Percentiles rank a stretch among this genome's conserved stretches.
phyloP scores from a whole-genome alignment of 495 filamentous ascomycete species.

The Tirmania nivea region DNA sequence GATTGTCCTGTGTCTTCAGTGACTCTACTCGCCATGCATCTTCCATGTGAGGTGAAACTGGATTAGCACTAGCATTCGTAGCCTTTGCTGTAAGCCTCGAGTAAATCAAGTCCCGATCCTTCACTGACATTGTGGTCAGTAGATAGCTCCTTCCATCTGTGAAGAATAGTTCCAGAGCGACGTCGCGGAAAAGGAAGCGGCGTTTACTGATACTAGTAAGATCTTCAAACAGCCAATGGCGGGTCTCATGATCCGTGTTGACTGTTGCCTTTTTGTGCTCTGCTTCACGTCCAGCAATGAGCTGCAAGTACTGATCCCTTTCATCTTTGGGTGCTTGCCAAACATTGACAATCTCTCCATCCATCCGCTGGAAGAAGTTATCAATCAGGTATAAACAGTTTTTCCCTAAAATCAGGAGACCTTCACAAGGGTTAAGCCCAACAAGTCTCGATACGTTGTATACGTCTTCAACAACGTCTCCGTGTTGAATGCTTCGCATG shows the following conservation, averaged over 20 bases:
- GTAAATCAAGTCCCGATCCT: conserved; percentile 56
- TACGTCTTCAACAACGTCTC: conserved; percentile 79
- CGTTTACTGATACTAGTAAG: conserved; percentile 93
- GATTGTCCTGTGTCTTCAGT: conserved; percentile 55
- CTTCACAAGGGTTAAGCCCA: conserved; percentile 77
- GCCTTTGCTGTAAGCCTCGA: conserved; percentile 51
- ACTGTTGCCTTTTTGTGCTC: conserved; percentile 31
- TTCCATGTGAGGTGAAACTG: conserved; percentile 27
- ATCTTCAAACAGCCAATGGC: conserved; percentile 86
- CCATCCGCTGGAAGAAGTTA: conserved; percentile 76
- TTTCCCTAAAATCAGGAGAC: conserved; percentile 82
- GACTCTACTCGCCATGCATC: conserved; percentile 79
- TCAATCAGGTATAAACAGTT: conserved; percentile 82
- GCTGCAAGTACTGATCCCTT: conserved; percentile 80
- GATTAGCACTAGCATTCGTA: conserved; percentile 45
- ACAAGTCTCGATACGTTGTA: conserved; percentile 89
- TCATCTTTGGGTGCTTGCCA: conserved; percentile 84
- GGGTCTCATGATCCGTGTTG: conserved; percentile 47
- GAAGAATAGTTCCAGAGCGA: conserved; percentile 89
- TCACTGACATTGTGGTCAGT: conserved; percentile 52
- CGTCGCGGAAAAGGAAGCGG: conserved; percentile 84
- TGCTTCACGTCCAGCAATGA: conserved; percentile 62
- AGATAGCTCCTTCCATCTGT: conserved; percentile 89
- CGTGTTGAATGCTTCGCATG: conserved; percentile 77
- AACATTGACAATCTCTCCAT: conserved; percentile 90